Evolutionary conservation across 768 basidiomycete species (phyloP).

Genomic region (Auricularia auricula-judae): DNA sequence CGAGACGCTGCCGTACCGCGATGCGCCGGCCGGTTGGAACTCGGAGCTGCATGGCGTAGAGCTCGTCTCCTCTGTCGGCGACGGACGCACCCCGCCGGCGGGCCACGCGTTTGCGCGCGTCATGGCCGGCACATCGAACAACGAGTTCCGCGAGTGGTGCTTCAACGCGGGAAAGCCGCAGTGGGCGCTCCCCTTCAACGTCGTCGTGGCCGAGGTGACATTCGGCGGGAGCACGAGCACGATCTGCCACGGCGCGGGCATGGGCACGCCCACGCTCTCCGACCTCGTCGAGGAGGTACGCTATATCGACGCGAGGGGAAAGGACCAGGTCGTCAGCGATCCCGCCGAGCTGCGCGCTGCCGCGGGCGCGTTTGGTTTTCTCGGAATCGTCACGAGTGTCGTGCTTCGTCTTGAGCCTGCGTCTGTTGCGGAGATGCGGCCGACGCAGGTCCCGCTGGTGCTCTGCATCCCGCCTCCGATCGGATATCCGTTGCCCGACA

Average conservation of each 20-base stretch:
- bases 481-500: conserved; percentile 4
- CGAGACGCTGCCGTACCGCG: conserved; percentile 3
- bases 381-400: conserved; percentile 8
- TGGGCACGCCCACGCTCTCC: conserved; percentile 4
- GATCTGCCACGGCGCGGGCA: conserved; percentile 9
- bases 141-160: conserved; percentile 8
- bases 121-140: conserved; percentile 9
- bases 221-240: conserved; percentile 8
- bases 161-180: not conserved
- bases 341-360: conserved; percentile 7
- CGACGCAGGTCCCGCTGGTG: conserved; percentile 6
- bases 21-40: conserved; percentile 2
- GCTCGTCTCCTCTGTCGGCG: not conserved
- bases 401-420: conserved; percentile 7
- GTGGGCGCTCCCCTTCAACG: conserved; percentile 6
- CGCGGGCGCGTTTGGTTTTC: conserved; percentile 8
- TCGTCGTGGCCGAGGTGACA: conserved; percentile 7
- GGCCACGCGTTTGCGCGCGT: conserved; percentile 4
- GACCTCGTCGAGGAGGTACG: conserved; percentile 7
- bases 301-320: conserved; percentile 8
- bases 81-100: not conserved
- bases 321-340: conserved; percentile 1
- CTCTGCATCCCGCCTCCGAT: conserved; percentile 9
- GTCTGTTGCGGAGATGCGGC: conserved; percentile 6
- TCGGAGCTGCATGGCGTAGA: conserved; percentile 1